These are phyloP conservation scores for Linum trigynum DNA, from an alignment of 345 rosid genomes.

Conservation along the genomic window DNA sequence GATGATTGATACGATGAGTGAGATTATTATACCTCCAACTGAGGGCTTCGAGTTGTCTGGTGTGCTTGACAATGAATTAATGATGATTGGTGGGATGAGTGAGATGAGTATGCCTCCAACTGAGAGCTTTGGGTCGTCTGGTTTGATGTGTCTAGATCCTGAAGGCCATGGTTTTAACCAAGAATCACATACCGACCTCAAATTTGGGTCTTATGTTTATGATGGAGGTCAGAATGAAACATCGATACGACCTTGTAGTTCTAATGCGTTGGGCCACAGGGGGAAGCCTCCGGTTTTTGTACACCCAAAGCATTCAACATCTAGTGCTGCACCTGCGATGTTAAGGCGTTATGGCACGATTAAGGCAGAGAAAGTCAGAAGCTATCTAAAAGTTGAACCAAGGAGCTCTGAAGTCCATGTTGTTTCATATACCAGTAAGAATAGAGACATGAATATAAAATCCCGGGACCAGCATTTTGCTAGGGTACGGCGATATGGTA, in stretches of 20 bases:
- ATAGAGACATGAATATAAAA: conserved; percentile 21
- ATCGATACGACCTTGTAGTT: conserved; percentile 15
- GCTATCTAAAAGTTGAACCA: conserved; percentile 18
- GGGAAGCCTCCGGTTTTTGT: conserved; percentile 14
- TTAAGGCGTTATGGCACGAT: conserved; percentile 11
- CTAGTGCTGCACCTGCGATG: conserved; percentile 18
- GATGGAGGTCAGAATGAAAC: conserved; percentile 21
- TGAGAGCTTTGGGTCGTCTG: conserved; percentile 29
- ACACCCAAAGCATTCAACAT: conserved; percentile 22
- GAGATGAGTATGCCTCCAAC: conserved; percentile 27
- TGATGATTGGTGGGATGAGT: too few relatives aligned
- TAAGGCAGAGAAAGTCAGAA: conserved; percentile 21
- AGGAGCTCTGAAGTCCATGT: conserved; percentile 20
- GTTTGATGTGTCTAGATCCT: conserved; percentile 23
- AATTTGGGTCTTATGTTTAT: conserved; percentile 22
- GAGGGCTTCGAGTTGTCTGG: conserved; percentile 30
- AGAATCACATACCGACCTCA: conserved; percentile 22
- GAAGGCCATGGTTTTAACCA: conserved; percentile 25
- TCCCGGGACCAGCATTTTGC: conserved; percentile 25
- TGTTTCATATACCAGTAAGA: conserved; percentile 13
- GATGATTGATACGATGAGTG: conserved; percentile 31
- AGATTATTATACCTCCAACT: conserved; percentile 26
- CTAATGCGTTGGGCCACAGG: conserved; percentile 19
- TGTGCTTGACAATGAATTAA: conserved; percentile 3
- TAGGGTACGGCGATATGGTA: conserved; percentile 21